These are phyloP conservation scores for Saksenaea oblongispora DNA, from an alignment of 371 early-diverging fungal species.

Conservation along the genomic window DNA sequence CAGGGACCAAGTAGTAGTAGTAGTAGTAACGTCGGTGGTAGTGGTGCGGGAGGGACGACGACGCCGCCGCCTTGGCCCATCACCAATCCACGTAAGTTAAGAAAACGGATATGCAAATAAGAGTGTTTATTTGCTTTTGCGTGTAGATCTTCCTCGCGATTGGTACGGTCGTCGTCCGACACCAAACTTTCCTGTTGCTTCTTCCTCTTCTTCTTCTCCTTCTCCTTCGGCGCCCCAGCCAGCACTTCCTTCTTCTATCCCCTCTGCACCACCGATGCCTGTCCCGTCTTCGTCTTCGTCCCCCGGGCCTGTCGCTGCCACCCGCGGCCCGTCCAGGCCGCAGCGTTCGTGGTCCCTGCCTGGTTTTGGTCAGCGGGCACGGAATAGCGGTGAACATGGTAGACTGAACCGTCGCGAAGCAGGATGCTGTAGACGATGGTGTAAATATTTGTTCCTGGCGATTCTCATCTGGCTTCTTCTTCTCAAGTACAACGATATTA, in stretches of 20 bases:
- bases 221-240: neutral
- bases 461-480: slow-evolving; percentile 19
- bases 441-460: slow-evolving; percentile 19
- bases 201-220: neutral
- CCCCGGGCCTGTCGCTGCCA: neutral
- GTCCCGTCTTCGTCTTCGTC: neutral
- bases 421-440: slow-evolving; percentile 24
- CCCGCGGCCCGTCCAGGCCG: neutral
- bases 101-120: neutral
- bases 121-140: neutral
- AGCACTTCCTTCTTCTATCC: neutral
- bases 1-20: too few relatives aligned
- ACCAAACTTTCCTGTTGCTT: neutral
- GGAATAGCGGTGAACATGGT: neutral
- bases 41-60: too few relatives aligned
- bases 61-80: neutral
- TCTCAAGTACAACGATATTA: slow-evolving; percentile 19
- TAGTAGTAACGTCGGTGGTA: too few relatives aligned
- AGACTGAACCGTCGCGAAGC: neutral
- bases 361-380: neutral
- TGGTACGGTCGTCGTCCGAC: neutral
- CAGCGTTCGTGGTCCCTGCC: neutral
- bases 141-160: neutral
- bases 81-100: neutral
- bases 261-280: neutral